Percentiles rank a stretch among this genome's conserved stretches.
These are phyloP conservation scores for Thozetella sp. DNA, from an alignment of 495 filamentous ascomycete genomes.

Conservation along the genomic window DNA sequence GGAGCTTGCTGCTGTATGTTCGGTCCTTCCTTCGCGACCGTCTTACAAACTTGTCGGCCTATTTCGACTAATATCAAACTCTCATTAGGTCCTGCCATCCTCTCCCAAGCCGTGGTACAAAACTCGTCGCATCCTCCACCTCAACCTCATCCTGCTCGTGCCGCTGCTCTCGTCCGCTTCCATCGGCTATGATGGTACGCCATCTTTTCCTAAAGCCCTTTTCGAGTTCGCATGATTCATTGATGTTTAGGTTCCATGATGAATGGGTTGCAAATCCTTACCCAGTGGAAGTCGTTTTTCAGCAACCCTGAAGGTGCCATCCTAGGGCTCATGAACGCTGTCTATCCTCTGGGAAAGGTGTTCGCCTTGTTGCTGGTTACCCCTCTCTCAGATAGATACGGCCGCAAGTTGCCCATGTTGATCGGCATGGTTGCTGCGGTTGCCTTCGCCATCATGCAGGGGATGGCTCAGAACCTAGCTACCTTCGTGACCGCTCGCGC, in stretches of 20 bases:
- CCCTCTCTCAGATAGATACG: neutral
- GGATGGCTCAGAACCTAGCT: neutral
- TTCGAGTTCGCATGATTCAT: neutral
- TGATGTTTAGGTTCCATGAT: constrained; percentile 25
- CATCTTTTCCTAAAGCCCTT: neutral
- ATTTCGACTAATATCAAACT: no score
- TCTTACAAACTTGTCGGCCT: no score
- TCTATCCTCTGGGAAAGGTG: constrained; percentile 14
- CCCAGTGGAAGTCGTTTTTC: constrained; percentile 41
- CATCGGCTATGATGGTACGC: constrained; percentile 31
- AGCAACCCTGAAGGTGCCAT: constrained; percentile 1
- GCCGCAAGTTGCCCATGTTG: neutral
- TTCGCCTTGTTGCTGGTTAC: constrained; percentile 3
- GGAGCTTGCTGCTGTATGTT: neutral
- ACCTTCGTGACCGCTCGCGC: no score
- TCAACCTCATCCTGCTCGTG: constrained; percentile 36
- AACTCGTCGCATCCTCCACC: constrained; percentile 23
- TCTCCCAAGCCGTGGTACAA: neutral
- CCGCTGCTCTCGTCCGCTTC: constrained; percentile 34
- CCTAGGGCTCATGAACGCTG: constrained; percentile 2
- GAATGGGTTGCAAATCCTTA: constrained; percentile 48
- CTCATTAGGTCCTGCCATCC: neutral
- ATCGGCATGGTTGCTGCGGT: neutral
- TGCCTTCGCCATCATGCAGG: neutral
- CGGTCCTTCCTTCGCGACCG: neutral